A percentile compares a stretch with the other conserved stretches of the same genome.
phyloP scores from a whole-genome alignment of 2,329 filamentous ascomycete species.

The Stachybotrys chlorohalonatus region DNA sequence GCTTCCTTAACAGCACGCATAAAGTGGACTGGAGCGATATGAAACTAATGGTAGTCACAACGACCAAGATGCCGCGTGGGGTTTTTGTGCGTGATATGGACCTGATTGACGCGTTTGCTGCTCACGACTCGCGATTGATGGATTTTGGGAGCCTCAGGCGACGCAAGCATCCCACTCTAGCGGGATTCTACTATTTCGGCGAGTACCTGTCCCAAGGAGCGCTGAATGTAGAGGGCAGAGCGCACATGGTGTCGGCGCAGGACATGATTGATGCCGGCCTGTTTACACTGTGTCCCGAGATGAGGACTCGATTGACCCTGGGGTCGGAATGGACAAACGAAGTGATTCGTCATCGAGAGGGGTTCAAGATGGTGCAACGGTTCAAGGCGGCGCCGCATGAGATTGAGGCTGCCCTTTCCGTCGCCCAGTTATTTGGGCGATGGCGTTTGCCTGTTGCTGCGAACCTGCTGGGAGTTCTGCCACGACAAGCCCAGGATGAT shows the following conservation, averaged over 20 bases:
- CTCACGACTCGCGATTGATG: neutral
- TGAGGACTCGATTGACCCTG: neutral
- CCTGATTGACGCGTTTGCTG: neutral
- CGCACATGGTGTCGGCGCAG: neutral
- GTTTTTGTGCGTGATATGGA: slow-evolving; percentile 2
- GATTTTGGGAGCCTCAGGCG: neutral
- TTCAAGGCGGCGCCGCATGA: neutral
- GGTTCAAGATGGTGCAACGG: neutral
- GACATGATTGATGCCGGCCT: slow-evolving; percentile 1
- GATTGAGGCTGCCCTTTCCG: neutral
- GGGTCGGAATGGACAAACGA: neutral
- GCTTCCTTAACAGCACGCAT: neutral
- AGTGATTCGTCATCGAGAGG: neutral
- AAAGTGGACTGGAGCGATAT: slow-evolving; percentile 1
- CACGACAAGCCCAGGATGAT: slow-evolving; percentile 1
- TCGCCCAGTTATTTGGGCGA: neutral
- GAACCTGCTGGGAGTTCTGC: neutral
- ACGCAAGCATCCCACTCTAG: neutral
- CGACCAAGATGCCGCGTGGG: neutral
- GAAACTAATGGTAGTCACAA: neutral
- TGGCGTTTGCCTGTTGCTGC: neutral
- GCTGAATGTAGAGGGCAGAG: neutral
- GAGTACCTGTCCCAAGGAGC: slow-evolving; percentile 3
- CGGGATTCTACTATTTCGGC: slow-evolving; percentile 1
- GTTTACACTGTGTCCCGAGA: neutral